Conservation (phyloP, 371 early-diverging fungal species). For the Mortierella sp. region DNA sequence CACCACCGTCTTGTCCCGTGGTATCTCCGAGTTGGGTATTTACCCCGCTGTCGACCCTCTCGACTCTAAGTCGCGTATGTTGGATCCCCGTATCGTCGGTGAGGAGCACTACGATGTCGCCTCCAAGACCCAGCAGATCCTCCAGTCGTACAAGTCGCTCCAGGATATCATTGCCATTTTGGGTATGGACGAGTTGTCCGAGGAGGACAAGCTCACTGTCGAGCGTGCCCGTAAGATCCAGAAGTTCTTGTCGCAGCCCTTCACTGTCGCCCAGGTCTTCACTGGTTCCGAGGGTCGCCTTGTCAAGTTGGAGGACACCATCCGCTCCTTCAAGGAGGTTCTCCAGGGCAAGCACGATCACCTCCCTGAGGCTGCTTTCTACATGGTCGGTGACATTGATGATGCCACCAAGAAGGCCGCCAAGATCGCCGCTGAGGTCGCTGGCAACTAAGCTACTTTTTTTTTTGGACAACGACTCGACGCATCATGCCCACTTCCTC, state of each 20-base stretch:
- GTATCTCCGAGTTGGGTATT: conserved; percentile 98
- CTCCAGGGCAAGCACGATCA: conserved; percentile 96
- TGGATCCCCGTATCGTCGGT: conserved; percentile 96
- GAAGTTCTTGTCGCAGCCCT: conserved; percentile 98
- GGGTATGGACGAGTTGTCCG: conserved; percentile 97
- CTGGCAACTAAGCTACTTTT: conserved; percentile 37
- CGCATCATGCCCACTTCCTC: neutral
- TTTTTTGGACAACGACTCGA: neutral
- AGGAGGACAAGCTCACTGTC: conserved; percentile 98
- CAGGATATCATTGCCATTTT: conserved; percentile 99
- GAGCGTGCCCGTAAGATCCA: conserved; percentile 96
- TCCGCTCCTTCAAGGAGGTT: conserved; percentile 97
- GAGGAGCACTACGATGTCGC: conserved; percentile 95
- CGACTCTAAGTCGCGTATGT: conserved; percentile 95
- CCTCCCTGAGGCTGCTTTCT: conserved; percentile 97
- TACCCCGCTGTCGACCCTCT: conserved; percentile 99
- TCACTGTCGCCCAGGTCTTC: conserved; percentile 97
- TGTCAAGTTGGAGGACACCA: conserved; percentile 93
- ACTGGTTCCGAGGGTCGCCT: conserved; percentile 98
- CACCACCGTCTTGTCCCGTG: conserved; percentile 98
- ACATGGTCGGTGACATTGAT: conserved; percentile 97
- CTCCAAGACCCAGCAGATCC: conserved; percentile 94
- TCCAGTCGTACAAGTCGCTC: conserved; percentile 97
- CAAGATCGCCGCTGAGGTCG: conserved; percentile 74
- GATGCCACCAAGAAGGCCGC: conserved; percentile 95